Evolutionary conservation across 2,329 filamentous ascomycete species (phyloP).

Genomic region (Fonsecaea erecta): DNA sequence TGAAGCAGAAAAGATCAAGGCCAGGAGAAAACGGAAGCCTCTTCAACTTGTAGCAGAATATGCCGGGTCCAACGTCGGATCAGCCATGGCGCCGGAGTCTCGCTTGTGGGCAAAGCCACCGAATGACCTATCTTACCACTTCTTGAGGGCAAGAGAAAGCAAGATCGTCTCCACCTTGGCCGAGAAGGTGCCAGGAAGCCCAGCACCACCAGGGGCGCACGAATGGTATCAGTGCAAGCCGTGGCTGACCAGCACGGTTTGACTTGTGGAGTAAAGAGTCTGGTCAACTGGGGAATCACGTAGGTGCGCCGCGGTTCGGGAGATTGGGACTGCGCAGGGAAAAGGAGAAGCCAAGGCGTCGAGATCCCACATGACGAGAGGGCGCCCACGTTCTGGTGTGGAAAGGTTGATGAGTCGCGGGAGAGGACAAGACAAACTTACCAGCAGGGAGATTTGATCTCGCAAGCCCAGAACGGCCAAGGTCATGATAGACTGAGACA

Average conservation of each 20-base stretch:
- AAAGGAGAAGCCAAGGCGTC: slow-evolving; percentile 11
- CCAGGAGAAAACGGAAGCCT: slow-evolving; percentile 1
- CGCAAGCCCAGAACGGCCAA: background rate
- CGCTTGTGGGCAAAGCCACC: slow-evolving; percentile 9
- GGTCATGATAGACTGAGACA: background rate
- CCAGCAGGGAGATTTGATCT: background rate
- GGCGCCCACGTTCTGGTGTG: background rate
- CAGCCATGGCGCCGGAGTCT: slow-evolving; percentile 6
- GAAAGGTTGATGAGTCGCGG: background rate
- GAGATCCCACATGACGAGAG: background rate
- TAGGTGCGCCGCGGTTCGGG: slow-evolving; percentile 9
- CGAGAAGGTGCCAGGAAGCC: background rate
- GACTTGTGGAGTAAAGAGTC: background rate
- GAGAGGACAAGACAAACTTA: background rate
- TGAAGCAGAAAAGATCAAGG: background rate
- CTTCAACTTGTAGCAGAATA: slow-evolving; percentile 16
- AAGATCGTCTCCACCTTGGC: slow-evolving; percentile 6
- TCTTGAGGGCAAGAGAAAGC: background rate
- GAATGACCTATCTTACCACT: background rate
- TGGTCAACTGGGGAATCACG: background rate
- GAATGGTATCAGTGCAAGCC: background rate
- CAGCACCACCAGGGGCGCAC: slow-evolving; percentile 11
- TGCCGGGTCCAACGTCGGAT: slow-evolving; percentile 4
- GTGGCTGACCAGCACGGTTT: slow-evolving; percentile 1
- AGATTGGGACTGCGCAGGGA: slow-evolving; percentile 11